Evolutionary conservation across 1,284 basidiomycete species (phyloP), one percentile per base, ranked within the genome.

Genomic region (Fomitopsis palustris): DNA sequence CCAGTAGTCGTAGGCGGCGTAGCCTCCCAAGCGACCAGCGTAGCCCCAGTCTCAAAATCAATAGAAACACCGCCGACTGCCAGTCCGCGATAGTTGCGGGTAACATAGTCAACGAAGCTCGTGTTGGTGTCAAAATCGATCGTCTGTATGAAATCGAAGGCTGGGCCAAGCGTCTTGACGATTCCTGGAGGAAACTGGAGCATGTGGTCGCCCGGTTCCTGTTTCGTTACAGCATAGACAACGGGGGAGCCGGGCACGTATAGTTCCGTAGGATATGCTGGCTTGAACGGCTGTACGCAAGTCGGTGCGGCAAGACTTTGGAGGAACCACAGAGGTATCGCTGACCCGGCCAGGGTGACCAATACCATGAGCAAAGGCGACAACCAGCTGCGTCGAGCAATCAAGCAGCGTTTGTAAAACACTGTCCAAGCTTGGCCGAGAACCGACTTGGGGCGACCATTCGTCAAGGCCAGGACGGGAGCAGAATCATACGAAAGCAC

Each of bases 341-440:
- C 82, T 0, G 86, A 76, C 3, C 85, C 90, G 12, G 81, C 80
- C 29, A 90, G 77, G 1, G 86, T 88, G 35, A 90, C 75, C 14
- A 85, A 62, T 14, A 91, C 74, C 0, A 83, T 77, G 8, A 92
- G 76, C 4, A 84, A 57, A 0, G 86, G 86, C 0, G 85, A 78
- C 9, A 93, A 71, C 87, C 88, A 93, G 63, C 84, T 85, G 42
- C 87, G 79, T 4, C 84, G 81, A 1, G 82, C 74, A 54, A 93
- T 80, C 27, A 92, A 74, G n/a, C 75, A 64, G 0, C 91, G 84
- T 69, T 93, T 93, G 63, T 85, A 75, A 72, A 90, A 85, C 61
- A 93, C 87, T 0, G 88, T 90, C 52, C 82, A 69, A 0, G 87
- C 84, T 64, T 90, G 87, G 4, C 74, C 71, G 54, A 85, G 72